phyloP scores from a whole-genome alignment of 1,139 yeast genomes.

The Trichomonascaceae sp. region DNA sequence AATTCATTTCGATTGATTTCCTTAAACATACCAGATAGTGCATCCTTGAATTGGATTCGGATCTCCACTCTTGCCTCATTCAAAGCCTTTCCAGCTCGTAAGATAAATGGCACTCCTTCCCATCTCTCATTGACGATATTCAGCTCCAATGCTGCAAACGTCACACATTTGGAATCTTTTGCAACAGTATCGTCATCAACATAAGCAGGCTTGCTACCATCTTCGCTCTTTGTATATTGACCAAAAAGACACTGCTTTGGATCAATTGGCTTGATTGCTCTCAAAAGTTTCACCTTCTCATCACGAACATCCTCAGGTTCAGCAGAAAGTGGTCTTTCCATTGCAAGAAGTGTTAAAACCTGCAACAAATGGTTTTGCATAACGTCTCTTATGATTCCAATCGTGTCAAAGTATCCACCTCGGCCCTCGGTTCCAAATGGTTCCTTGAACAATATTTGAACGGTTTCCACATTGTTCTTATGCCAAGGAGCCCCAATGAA shows the following conservation, averaged over 20 bases:
- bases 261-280: slow-evolving; percentile 68
- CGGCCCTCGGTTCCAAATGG: slow-evolving; percentile 98
- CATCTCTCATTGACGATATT: slow-evolving; percentile 87
- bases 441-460: slow-evolving; percentile 91
- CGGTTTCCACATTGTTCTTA: slow-evolving; percentile 64
- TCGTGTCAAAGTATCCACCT: slow-evolving; percentile 93
- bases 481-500: slow-evolving; percentile 85
- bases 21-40: slow-evolving; percentile 73
- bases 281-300: slow-evolving; percentile 88
- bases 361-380: slow-evolving; percentile 97
- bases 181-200: slow-evolving; percentile 90
- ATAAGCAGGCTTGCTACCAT: slow-evolving; percentile 86
- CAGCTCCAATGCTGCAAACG: slow-evolving; percentile 81
- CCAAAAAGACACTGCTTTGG: slow-evolving; percentile 69
- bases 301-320: slow-evolving; percentile 93
- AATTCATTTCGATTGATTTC: slow-evolving; percentile 86
- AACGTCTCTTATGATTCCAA: slow-evolving; percentile 95
- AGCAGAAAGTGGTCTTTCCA: slow-evolving; percentile 90
- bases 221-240: slow-evolving; percentile 78
- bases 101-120: slow-evolving; percentile 95
- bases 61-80: slow-evolving; percentile 89
- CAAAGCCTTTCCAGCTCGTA: slow-evolving; percentile 95
- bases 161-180: slow-evolving; percentile 74
- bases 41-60: slow-evolving; percentile 85
- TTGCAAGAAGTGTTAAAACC: slow-evolving; percentile 82